These are phyloP conservation scores for Suhomyces wounanorum DNA, from an alignment of 1,139 yeast genomes.

Conservation along the genomic window DNA sequence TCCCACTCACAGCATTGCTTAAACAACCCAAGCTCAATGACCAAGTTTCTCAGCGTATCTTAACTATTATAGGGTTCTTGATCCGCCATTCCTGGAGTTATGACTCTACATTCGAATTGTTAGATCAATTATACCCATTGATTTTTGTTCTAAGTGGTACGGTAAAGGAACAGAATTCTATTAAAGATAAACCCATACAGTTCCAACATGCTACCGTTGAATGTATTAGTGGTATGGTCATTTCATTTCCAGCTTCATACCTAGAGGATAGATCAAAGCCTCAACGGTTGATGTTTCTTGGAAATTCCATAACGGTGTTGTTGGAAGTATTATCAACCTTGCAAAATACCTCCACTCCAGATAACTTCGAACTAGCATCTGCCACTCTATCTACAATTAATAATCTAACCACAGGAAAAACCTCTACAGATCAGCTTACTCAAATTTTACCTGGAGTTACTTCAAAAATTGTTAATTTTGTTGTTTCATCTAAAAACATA, in stretches of 20 bases:
- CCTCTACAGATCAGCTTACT: conserved; percentile 35
- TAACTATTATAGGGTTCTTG: conserved; percentile 34
- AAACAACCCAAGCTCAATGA: conserved; percentile 30
- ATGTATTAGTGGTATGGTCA: conserved; percentile 22
- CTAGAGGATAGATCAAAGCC: conserved; percentile 17
- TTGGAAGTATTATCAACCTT: conserved; percentile 21
- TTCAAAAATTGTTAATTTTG: conserved; percentile 36
- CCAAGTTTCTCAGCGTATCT: conserved; percentile 23
- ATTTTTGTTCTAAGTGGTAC: conserved; percentile 28
- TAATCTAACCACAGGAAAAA: conserved; percentile 17
- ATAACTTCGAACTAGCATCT: conserved; percentile 20
- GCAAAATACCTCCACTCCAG: conserved; percentile 15
- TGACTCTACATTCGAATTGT: conserved; percentile 25
- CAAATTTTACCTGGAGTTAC: conserved; percentile 44
- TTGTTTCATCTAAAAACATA: conserved; percentile 24
- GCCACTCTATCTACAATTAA: conserved; percentile 19
- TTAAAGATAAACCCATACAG: conserved; percentile 15
- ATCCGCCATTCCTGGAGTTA: conserved; percentile 35
- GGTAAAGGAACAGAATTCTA: conserved; percentile 1
- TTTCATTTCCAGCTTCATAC: conserved; percentile 25
- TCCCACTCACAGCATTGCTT: conserved; percentile 39
- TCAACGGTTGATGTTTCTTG: conserved; percentile 29
- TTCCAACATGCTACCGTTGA: conserved; percentile 25
- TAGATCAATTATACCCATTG: conserved; percentile 42
- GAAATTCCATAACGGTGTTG: conserved; percentile 28